phyloP scores from a whole-genome alignment of 176 grass and related monocot genomes.

The Phyllostachys edulis region DNA sequence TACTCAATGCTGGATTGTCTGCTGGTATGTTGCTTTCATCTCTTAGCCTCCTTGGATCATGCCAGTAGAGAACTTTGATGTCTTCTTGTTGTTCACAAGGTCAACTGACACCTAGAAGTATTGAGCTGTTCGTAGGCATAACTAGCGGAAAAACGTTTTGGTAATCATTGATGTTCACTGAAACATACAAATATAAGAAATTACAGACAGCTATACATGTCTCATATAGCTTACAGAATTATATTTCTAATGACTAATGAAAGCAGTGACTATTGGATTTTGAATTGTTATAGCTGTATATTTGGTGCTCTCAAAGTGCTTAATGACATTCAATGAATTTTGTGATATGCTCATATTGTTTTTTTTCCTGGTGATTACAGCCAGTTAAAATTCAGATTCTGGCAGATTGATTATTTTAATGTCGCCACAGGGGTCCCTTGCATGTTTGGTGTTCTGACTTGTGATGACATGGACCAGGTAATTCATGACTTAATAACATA shows the following conservation, averaged over 20 bases:
- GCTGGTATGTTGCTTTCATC: constrained; percentile 50
- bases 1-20: constrained; percentile 79
- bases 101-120: not conserved
- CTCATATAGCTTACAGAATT: not conserved
- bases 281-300: not conserved
- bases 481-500: constrained; percentile 13
- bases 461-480: constrained; percentile 99
- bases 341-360: not conserved
- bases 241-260: not conserved
- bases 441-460: constrained; percentile 93
- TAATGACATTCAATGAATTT: not conserved
- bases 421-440: constrained; percentile 67
- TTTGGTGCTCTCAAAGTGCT: not conserved
- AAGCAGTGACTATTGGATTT: not conserved
- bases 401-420: constrained; percentile 20
- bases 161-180: not conserved
- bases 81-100: constrained; percentile 14
- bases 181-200: not conserved
- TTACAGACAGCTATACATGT: not conserved
- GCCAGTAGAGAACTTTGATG: not conserved
- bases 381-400: constrained; percentile 18
- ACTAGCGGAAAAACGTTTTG: not conserved
- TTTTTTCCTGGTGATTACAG: not conserved
- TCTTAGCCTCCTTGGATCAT: constrained; percentile 20
- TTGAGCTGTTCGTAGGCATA: not conserved